Evolutionary conservation across 768 basidiomycete genomes (phyloP), one percentile per base, ranked within the genome.

Genomic region (Rickenella mellea): DNA sequence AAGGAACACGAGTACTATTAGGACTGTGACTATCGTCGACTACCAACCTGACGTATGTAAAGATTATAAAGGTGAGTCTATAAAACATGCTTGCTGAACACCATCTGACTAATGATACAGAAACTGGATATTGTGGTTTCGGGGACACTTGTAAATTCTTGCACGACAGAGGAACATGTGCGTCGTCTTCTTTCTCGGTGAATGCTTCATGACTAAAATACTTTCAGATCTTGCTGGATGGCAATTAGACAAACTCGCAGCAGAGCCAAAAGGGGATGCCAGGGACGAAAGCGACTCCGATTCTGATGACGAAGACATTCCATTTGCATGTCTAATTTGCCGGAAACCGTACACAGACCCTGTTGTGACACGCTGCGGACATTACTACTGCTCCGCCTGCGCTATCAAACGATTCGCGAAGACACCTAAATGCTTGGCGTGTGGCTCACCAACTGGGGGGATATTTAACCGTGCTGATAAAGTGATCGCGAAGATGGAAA

Each of bases 31-130:
- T 3, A 82, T 97, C 44, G 74, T 88, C 35, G 94, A 99, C 68
- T 99, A 97, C 63, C 94, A 99, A 61, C 94, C 94, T 2, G 94
- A 98, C 55, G 94, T 99, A 14, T 99, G 94, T 65, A 99, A 99
- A 62, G 94, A 98, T 62, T 99, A 99, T 64, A 97, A 96, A 79
- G 91, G 91, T 89, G 48, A 43, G 81, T 71, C 46, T 46, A 39
- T 50, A 37, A 17, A 15, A 21, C 14, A 25, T 14, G 28, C 5
- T 38, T 19, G 21, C 45, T 48, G 39, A 51, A n/a, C 11, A 12
- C 25, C 28, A 22, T 36, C 25, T 32, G 26, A 51, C 47, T 43
- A 39, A 41, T 54, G 15, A 14, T 48, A 27, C 55, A 94, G 94
- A 98, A 68, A 99, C 96, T 40, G 96, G 96, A 0, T 99, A 89